Conservation (phyloP, 805 yeast species). For the Metschnikowia anglica region DNA sequence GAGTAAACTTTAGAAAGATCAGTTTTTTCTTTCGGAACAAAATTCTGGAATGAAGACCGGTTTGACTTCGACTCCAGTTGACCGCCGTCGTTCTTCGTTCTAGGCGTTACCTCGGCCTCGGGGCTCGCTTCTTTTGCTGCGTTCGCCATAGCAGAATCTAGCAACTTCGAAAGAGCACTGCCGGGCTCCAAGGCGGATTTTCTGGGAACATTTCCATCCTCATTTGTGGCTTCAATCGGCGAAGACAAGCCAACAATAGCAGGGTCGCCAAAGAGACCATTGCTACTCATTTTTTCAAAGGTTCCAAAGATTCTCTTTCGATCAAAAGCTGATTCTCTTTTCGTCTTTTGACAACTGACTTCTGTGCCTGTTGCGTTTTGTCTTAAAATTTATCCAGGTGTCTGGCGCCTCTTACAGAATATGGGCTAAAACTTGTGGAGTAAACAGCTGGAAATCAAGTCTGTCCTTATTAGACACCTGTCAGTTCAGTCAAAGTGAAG, state of each 20-base stretch:
- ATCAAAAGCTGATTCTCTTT: neutral
- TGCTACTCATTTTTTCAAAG: slow-evolving; percentile 1
- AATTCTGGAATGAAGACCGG: slow-evolving; percentile 14
- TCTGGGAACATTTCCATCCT: neutral
- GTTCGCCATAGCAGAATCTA: slow-evolving; percentile 47
- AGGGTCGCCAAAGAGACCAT: slow-evolving; percentile 17
- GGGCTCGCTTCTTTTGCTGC: slow-evolving; percentile 47
- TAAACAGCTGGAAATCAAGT: neutral
- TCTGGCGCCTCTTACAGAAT: neutral
- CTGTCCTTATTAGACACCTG: neutral
- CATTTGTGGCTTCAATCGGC: slow-evolving; percentile 2
- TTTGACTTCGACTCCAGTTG: slow-evolving; percentile 8
- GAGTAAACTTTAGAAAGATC: slow-evolving; percentile 24
- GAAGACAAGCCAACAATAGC: slow-evolving; percentile 19
- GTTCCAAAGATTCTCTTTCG: neutral
- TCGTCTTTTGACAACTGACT: neutral
- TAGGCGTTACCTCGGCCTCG: slow-evolving; percentile 24
- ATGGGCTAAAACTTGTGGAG: neutral
- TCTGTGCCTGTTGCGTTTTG: neutral
- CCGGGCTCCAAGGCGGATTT: slow-evolving; percentile 28
- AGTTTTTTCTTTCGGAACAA: slow-evolving; percentile 15
- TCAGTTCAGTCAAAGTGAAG: neutral
- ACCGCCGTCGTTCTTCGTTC: slow-evolving; percentile 7
- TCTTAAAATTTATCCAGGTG: neutral
- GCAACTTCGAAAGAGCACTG: slow-evolving; percentile 40